These are phyloP conservation scores for Thinopyrum elongatum DNA, from an alignment of 176 grass and related monocot species.

Conservation along the genomic window DNA sequence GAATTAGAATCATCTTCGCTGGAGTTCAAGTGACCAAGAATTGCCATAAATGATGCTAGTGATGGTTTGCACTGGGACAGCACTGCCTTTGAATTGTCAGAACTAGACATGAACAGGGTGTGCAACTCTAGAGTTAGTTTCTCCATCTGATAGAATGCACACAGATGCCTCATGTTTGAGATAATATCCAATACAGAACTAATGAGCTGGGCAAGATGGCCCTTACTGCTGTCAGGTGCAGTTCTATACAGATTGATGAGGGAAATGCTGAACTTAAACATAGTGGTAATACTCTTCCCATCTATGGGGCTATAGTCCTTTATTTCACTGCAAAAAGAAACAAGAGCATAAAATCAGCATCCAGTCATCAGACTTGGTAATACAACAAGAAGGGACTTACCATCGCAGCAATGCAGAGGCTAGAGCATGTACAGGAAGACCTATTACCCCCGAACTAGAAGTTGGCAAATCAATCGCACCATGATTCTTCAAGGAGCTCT, in stretches of 20 bases:
- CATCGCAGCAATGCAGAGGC: conserved; percentile 69
- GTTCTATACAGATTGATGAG: conserved; percentile 66
- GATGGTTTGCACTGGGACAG: conserved; percentile 71
- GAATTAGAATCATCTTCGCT: conserved; percentile 52
- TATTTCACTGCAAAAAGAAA: conserved; percentile 47
- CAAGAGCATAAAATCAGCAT: conserved; percentile 11
- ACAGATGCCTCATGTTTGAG: conserved; percentile 61
- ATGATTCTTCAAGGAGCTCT: conserved; percentile 56
- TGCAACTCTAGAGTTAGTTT: conserved; percentile 63
- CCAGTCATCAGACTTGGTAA: conserved; percentile 26
- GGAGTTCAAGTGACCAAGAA: conserved; percentile 65
- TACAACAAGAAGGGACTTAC: conserved; percentile 40
- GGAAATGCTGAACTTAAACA: conserved; percentile 61
- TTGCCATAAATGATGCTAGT: conserved; percentile 71
- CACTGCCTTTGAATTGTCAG: conserved; percentile 38
- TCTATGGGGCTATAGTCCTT: conserved; percentile 50
- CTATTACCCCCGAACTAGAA: conserved; percentile 33
- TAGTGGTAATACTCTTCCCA: conserved; percentile 37
- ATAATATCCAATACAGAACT: conserved; percentile 69
- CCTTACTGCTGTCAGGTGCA: conserved; percentile 39
- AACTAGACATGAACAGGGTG: conserved; percentile 40
- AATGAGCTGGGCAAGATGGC: conserved; percentile 56
- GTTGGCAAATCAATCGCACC: conserved; percentile 24
- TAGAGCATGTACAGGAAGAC: conserved; percentile 78
- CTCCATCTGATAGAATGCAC: conserved; percentile 56